A percentile compares a stretch with the other conserved stretches of the same genome.
Evolutionary conservation across 2,329 filamentous ascomycete species (phyloP).

Genomic region (Sordariomycetes sp.): DNA sequence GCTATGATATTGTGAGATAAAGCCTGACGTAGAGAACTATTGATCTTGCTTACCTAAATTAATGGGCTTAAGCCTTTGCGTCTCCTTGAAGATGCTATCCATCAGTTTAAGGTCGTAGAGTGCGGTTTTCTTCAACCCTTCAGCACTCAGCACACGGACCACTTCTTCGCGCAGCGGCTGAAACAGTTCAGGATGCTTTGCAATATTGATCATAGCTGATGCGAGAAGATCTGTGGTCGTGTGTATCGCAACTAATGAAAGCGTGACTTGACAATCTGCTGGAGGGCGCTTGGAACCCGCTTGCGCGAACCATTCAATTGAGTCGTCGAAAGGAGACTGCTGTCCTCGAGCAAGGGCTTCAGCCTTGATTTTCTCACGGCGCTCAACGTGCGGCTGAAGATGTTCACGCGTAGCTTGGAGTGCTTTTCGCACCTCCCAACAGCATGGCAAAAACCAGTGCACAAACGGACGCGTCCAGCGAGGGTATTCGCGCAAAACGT

Average conservation of each 20-base stretch:
- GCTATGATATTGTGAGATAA: constrained; percentile 4
- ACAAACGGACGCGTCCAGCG: constrained; percentile 7
- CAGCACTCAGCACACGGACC: constrained; percentile 2
- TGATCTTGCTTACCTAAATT: constrained; percentile 6
- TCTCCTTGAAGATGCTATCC: constrained; percentile 16
- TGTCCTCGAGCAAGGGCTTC: constrained; percentile 6
- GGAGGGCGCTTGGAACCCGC: constrained; percentile 4
- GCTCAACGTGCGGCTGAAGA: constrained; percentile 8
- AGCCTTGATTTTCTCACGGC: constrained; percentile 5
- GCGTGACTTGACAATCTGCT: constrained; percentile 8
- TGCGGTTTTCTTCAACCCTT: constrained; percentile 11
- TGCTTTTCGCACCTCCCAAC: constrained; percentile 6
- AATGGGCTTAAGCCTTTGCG: constrained; percentile 13
- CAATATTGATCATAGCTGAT: constrained; percentile 18
- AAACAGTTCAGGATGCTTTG: constrained; percentile 25
- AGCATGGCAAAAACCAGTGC: constrained; percentile 10
- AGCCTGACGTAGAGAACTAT: not conserved
- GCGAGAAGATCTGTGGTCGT: constrained; percentile 30
- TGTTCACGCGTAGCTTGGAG: constrained; percentile 4
- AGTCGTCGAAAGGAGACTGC: constrained; percentile 7
- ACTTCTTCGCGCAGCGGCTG: constrained; percentile 31
- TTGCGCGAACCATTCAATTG: constrained; percentile 11
- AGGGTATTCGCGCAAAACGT: constrained; percentile 9
- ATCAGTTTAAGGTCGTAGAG: constrained; percentile 14
- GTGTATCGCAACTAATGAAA: constrained; percentile 40